Base-by-base conservation (phyloP, 192 early-diverging fungal species). In the Coemansia reversa region DNA sequence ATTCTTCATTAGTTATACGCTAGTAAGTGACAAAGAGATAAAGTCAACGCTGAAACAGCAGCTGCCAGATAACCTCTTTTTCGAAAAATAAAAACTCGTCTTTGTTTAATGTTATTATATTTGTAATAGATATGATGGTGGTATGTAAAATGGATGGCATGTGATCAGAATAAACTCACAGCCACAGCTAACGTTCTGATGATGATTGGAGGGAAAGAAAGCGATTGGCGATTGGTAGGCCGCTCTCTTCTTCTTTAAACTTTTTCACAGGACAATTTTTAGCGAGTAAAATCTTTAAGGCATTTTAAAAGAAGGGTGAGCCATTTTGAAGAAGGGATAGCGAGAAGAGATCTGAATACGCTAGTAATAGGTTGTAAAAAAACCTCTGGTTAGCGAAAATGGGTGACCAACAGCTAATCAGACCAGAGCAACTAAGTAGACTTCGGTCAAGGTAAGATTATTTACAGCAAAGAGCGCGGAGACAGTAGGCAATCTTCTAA, bases 401-500 rank as follows among this genome's bases (percentile, higher is more conserved):
- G 42, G 22, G 19, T 19, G 24, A 60, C 42, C 19, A 48, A 1
- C 55, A 18, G 28, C 24, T 48, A 9, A 24, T 39, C 9, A 27
- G 35, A 11, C 45, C 27, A 5, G 39, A 47, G 39, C 47, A 22
- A 28, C 45, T 51, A 48, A 55, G 18, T 18, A 27, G 28, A 32
- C 54, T 55, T 32, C 27, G 54, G 54, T 55, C 54, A 14, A 55
- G 54, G 54, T 55, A 55, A 11, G 54, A 5, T 25, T 25, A 24
- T 25, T 54, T 12, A 30, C 8, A 20, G 27, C 32, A 7, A 39
- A 51, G 18, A 33, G 11, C 19, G 42, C 0, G 54, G 29, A 0
- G 42, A 63, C 51, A 16, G 60, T 51, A 62, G 54, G 62, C 3
- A 60, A 42, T n/a, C n/a, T 5, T 11, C 19, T 7, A 51, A 35